Evolutionary conservation across 75 land plant species (phyloP).

Genomic region (Azolla pinnata): DNA sequence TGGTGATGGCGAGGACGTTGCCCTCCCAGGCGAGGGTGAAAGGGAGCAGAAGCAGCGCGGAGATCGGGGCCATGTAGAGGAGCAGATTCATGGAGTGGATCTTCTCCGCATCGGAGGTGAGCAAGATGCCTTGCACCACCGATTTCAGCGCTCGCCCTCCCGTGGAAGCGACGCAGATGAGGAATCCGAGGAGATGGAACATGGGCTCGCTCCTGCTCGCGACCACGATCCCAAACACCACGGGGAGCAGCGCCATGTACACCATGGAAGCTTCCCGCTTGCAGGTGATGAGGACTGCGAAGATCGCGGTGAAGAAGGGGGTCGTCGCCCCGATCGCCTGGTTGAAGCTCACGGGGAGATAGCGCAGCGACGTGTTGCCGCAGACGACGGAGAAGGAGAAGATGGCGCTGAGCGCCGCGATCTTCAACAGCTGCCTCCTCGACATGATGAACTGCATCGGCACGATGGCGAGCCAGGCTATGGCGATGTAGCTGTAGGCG

Average conservation of each 20-base stretch:
- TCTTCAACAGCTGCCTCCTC: conserved; percentile 59
- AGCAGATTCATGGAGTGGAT: conserved; percentile 83
- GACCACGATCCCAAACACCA: conserved; percentile 69
- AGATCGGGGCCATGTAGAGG: conserved; percentile 83
- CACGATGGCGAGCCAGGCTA: conserved; percentile 48
- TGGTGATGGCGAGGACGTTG: conserved; percentile 39
- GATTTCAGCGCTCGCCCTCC: conserved; percentile 79
- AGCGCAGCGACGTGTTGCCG: conserved; percentile 69
- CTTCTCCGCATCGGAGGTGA: conserved; percentile 66
- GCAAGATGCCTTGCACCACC: conserved; percentile 68
- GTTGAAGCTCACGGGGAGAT: conserved; percentile 78
- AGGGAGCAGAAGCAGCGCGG: conserved; percentile 52
- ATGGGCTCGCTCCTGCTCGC: conserved; percentile 78
- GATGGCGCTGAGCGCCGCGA: conserved; percentile 49
- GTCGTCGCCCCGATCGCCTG: conserved; percentile 88
- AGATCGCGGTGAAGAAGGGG: conserved; percentile 78
- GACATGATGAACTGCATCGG: conserved; percentile 54
- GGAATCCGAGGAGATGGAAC: conserved; percentile 68
- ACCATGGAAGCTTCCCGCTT: conserved; percentile 50
- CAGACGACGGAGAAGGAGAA: conserved; percentile 79
- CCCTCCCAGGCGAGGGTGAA: conserved; percentile 49
- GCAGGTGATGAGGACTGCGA: conserved; percentile 68
- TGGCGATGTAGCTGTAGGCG: conserved; percentile 39
- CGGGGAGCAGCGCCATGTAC: conserved; percentile 61
- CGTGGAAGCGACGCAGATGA: conserved; percentile 67